Base-by-base conservation (phyloP, 805 yeast species). In the Zygosaccharomyces bisporus region DNA sequence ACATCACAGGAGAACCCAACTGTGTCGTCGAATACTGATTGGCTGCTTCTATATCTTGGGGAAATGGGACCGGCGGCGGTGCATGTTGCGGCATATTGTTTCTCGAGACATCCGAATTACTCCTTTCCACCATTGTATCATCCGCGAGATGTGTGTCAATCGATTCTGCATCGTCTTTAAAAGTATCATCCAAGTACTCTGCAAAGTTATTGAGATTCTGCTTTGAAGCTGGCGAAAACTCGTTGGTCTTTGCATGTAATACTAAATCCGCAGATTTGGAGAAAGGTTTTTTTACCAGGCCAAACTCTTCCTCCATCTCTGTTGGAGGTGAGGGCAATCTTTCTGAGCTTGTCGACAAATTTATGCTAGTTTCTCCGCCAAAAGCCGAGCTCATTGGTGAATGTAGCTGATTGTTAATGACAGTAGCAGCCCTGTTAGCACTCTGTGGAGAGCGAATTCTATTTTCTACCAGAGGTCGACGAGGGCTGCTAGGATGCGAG, bases 391-490 rank as follows among this genome's bases (percentile, higher is more conserved):
- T 57, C 38, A 63, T 42, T 3, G 69, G 69, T 8, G 69, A 64
- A 44, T 56, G 64, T 6, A 63, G 45, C 37, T 58, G 61, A 42
- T 63, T 61, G 34, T 61, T 61, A n/a, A 61, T 58, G 4, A 63
- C 56, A 4, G 64, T 56, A 2, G 65, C 57, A 9, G 60, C 52
- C 43, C 68, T 57, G 39, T 62, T 62, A 3, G 57, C 47, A 35
- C 57, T 50, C 38, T 58, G 63, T 30, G 58, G 60, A 4, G 59
- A 56, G 14, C 45, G 38, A 23, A 49, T 32, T 21, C 50, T 43
- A 16, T 52, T 50, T 35, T 49, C 54, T 4, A 44, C 43, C 6
- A 40, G 29, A 19, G 45, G 24, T 12, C 46, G 27, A 6, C 48
- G 47, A 24, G 45, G 46, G 30, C 50, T 56, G 31, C 51, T 54